Evolutionary conservation across 352 stramenopile genomes (phyloP).

Genomic region (Phytopythium helicoides): DNA sequence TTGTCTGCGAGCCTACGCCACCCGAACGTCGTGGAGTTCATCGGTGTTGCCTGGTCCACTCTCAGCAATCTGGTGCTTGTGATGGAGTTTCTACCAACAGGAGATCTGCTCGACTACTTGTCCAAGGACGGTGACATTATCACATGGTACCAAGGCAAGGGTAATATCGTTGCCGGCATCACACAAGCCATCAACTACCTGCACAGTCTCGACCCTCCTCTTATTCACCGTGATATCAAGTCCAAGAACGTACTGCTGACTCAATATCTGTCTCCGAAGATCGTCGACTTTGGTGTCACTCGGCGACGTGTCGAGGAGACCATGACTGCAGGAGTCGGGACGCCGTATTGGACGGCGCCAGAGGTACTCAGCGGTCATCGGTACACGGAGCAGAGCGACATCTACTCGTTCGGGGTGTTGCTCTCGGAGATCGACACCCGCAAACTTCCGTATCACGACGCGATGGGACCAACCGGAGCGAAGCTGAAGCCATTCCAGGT

Average conservation of each 20-base stretch:
- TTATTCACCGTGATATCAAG: slow-evolving; percentile 40
- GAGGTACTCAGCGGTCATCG: slow-evolving; percentile 67
- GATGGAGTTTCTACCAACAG: slow-evolving; percentile 25
- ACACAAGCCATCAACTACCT: slow-evolving; percentile 26
- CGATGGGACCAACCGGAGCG: slow-evolving; percentile 1
- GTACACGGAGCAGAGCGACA: slow-evolving; percentile 46
- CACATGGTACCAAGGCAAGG: slow-evolving; percentile 27
- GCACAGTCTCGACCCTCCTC: slow-evolving; percentile 13
- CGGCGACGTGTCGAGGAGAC: slow-evolving; percentile 16
- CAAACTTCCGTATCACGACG: slow-evolving; percentile 28
- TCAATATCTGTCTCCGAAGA: slow-evolving; percentile 46
- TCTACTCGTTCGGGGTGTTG: slow-evolving; percentile 66
- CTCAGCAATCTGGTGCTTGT: slow-evolving; percentile 32
- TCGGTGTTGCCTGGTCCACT: slow-evolving; percentile 52
- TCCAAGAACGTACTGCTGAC: slow-evolving; percentile 71
- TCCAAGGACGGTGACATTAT: slow-evolving; percentile 18
- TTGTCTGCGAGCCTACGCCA: slow-evolving; percentile 37
- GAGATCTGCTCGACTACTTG: slow-evolving; percentile 18
- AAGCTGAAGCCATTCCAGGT: slow-evolving; percentile 47
- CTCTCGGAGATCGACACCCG: slow-evolving; percentile 41
- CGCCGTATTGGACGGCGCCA: slow-evolving; percentile 77
- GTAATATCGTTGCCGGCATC: slow-evolving; percentile 21
- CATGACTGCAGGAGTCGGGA: slow-evolving; percentile 75
- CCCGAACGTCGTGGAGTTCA: slow-evolving; percentile 43
- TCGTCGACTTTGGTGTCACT: slow-evolving; percentile 85